A percentile compares a stretch with the other conserved stretches of the same genome.
phyloP scores from a whole-genome alignment of 768 basidiomycete genomes.

The Amanita exitialis region DNA sequence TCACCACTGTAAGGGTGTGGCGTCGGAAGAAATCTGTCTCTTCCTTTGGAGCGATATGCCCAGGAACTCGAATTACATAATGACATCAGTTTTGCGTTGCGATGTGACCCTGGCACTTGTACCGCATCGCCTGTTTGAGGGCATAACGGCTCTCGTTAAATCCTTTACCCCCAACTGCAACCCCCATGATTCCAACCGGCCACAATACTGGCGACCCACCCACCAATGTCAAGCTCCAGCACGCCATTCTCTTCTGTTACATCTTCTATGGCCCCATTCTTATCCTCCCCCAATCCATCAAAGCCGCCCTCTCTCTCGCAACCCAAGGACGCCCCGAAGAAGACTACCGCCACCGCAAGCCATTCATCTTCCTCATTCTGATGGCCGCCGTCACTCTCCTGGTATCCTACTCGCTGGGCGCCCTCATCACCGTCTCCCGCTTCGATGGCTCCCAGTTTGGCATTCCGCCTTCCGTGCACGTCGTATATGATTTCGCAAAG shows the following conservation, averaged over 20 bases:
- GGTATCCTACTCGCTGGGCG: not conserved
- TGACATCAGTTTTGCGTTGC: too few species aligned
- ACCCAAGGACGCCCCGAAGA: not conserved
- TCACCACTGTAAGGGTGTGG: too few species aligned
- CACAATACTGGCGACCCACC: not conserved
- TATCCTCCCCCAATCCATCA: not conserved
- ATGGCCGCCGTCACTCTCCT: not conserved
- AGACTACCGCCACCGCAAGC: not conserved
- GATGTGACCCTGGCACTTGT: too few species aligned
- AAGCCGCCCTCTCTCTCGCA: not conserved
- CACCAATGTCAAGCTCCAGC: not conserved
- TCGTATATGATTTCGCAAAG: not conserved
- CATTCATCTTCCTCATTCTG: not conserved
- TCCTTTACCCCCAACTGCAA: too few species aligned
- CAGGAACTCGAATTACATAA: too few species aligned
- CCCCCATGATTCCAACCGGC: too few species aligned
- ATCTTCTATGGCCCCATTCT: not conserved
- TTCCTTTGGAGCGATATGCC: too few species aligned
- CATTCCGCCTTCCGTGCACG: not conserved
- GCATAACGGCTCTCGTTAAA: too few species aligned
- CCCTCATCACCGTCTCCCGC: not conserved
- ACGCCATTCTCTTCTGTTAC: constrained; percentile 3
- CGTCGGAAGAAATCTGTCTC: too few species aligned
- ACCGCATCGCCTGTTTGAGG: too few species aligned
- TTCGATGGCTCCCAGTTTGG: not conserved